These are phyloP conservation scores for Athelia psychrophila DNA, from an alignment of 1,284 basidiomycete species.

Conservation along the genomic window DNA sequence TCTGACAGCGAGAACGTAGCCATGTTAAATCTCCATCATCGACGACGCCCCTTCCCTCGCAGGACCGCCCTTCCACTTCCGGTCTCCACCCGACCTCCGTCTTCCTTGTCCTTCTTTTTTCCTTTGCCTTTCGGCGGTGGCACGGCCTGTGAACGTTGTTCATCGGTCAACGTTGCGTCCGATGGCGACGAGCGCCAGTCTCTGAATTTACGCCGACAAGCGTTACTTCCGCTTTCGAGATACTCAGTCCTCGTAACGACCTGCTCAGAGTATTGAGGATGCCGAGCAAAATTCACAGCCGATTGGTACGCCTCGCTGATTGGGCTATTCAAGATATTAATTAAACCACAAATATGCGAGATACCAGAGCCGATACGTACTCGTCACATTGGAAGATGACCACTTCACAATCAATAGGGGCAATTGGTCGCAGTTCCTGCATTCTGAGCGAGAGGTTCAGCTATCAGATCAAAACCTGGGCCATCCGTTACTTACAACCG, in stretches of 20 bases:
- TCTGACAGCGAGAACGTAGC: no score
- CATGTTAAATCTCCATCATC: no score
- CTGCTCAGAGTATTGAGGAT: slow-evolving; percentile 47
- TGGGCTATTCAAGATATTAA: slow-evolving; percentile 46
- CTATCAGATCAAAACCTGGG: slow-evolving; percentile 7
- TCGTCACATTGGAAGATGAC: slow-evolving; percentile 68
- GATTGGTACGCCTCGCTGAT: slow-evolving; percentile 70
- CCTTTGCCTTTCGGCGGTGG: neutral
- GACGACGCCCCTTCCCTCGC: no score
- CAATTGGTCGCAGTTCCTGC: slow-evolving; percentile 74
- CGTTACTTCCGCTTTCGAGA: slow-evolving; percentile 73
- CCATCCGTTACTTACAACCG: slow-evolving; percentile 58
- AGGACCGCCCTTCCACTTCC: neutral
- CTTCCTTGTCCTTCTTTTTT: neutral
- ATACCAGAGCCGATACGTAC: slow-evolving; percentile 45
- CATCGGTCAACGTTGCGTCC: neutral
- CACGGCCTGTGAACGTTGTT: neutral
- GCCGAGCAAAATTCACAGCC: slow-evolving; percentile 57
- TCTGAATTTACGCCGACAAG: slow-evolving; percentile 66
- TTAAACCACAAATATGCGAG: slow-evolving; percentile 5
- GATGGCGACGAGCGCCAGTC: slow-evolving; percentile 33
- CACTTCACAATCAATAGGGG: slow-evolving; percentile 75
- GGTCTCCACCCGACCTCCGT: neutral
- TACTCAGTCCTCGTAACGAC: slow-evolving; percentile 80
- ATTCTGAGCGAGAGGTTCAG: slow-evolving; percentile 33